Percentiles rank a stretch among this genome's conserved stretches.
Conservation (phyloP, 2,329 filamentous ascomycete genomes). For the Paecilomyces fulvus region DNA sequence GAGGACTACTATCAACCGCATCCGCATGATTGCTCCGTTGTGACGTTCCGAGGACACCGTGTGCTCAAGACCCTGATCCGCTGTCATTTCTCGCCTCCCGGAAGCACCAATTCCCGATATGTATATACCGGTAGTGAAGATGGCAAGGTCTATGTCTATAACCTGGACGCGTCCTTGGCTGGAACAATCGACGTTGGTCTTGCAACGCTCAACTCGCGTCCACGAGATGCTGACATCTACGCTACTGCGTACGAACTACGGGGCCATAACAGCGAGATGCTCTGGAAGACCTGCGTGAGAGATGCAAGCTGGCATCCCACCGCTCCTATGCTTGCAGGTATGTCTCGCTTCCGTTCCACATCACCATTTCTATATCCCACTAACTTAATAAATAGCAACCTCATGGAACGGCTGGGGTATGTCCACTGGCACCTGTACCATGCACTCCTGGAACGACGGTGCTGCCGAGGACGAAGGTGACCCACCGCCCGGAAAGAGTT, state of each 20-base stretch:
- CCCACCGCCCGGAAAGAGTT: slow-evolving; percentile 49
- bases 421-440: slow-evolving; percentile 63
- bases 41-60: slow-evolving; percentile 85
- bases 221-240: slow-evolving; percentile 44
- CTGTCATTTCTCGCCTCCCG: slow-evolving; percentile 87
- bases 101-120: slow-evolving; percentile 79
- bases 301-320: slow-evolving; percentile 89
- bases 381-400: slow-evolving; percentile 50
- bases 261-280: slow-evolving; percentile 41
- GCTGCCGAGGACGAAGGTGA: slow-evolving; percentile 55
- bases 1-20: slow-evolving; percentile 53
- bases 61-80: slow-evolving; percentile 86
- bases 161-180: slow-evolving; percentile 79
- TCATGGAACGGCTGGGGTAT: slow-evolving; percentile 73
- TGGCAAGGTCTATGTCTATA: slow-evolving; percentile 85
- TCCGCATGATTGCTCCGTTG: slow-evolving; percentile 79
- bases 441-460: slow-evolving; percentile 70
- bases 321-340: slow-evolving; percentile 67
- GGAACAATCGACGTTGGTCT: slow-evolving; percentile 67
- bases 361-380: slow-evolving; percentile 5
- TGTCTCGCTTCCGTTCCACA: slow-evolving; percentile 15
- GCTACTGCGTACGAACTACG: slow-evolving; percentile 50
- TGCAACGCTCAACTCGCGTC: slow-evolving; percentile 57
- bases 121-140: slow-evolving; percentile 89
- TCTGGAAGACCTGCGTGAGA: slow-evolving; percentile 71